These are phyloP conservation scores for Narthecium ossifragum DNA, from an alignment of 106 monocot species.

Conservation along the genomic window DNA sequence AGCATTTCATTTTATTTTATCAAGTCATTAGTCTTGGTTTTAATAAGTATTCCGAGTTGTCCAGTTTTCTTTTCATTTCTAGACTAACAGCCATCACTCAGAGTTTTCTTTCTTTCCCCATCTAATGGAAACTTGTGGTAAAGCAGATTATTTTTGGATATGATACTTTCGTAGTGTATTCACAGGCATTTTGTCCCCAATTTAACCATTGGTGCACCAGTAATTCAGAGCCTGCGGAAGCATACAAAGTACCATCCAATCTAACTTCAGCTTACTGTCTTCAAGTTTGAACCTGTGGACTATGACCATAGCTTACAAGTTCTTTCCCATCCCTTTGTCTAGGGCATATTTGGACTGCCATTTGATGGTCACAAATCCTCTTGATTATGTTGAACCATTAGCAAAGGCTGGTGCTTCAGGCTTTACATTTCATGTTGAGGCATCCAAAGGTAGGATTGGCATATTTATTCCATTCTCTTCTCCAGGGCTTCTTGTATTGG, in stretches of 20 bases:
- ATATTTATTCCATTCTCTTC: background rate
- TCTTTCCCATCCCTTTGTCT: background rate
- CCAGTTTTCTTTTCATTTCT: background rate
- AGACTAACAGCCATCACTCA: too few relatives aligned
- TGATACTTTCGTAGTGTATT: background rate
- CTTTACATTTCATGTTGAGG: conserved; percentile 99
- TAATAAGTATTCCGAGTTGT: too few relatives aligned
- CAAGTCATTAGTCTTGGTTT: too few relatives aligned
- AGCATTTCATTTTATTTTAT: too few relatives aligned
- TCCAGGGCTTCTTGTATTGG: too few relatives aligned
- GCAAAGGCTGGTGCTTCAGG: conserved; percentile 98
- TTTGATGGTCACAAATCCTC: conserved; percentile 98
- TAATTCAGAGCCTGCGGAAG: conserved; percentile 85
- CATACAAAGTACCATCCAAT: conserved; percentile 54
- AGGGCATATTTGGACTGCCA: conserved; percentile 99
- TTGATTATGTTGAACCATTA: conserved; percentile 83
- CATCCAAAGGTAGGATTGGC: conserved; percentile 56
- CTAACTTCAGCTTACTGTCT: background rate
- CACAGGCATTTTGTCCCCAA: conserved; percentile 96
- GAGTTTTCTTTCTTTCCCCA: too few relatives aligned
- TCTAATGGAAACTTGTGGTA: background rate
- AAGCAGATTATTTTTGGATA: background rate
- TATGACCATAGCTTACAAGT: background rate
- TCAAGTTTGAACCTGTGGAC: background rate
- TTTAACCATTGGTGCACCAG: conserved; percentile 96